phyloP scores from a whole-genome alignment of 208 protist genomes.

The Leishmania braziliensis region DNA sequence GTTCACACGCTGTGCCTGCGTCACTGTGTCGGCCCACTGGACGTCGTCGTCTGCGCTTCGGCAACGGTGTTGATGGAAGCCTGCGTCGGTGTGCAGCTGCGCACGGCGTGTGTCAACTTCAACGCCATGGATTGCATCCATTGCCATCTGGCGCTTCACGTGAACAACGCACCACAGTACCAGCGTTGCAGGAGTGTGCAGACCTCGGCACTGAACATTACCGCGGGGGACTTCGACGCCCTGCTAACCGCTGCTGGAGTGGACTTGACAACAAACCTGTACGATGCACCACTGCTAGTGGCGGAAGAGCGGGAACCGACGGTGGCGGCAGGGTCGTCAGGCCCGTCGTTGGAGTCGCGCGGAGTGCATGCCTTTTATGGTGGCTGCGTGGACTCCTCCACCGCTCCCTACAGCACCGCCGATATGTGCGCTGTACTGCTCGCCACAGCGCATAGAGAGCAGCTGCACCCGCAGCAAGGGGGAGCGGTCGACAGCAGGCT shows the following conservation, averaged over 20 bases:
- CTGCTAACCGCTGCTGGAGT: constrained; percentile 50
- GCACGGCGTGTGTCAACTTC: constrained; percentile 57
- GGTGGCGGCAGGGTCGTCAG: not conserved
- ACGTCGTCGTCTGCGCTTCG: constrained; percentile 68
- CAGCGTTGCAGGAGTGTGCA: constrained; percentile 54
- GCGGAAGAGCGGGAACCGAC: constrained; percentile 1
- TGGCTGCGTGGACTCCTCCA: not conserved
- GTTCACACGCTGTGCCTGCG: constrained; percentile 58
- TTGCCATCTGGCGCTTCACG: constrained; percentile 78
- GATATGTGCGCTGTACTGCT: constrained; percentile 7
- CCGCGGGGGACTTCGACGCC: constrained; percentile 41
- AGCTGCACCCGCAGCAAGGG: not conserved
- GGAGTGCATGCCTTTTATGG: constrained; percentile 13
- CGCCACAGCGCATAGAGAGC: not conserved
- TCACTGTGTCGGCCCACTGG: constrained; percentile 66
- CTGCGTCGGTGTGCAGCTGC: constrained; percentile 74
- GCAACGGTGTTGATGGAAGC: constrained; percentile 55
- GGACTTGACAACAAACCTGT: constrained; percentile 45
- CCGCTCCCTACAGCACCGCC: not conserved
- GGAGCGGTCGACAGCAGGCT: not conserved
- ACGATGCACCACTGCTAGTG: constrained; percentile 33
- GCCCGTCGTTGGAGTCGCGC: not conserved
- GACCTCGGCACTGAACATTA: constrained; percentile 72
- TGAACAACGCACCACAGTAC: constrained; percentile 63
- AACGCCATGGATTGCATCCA: constrained; percentile 49